phyloP scores from a whole-genome alignment of 768 basidiomycete species.

The Collybia sp. region DNA sequence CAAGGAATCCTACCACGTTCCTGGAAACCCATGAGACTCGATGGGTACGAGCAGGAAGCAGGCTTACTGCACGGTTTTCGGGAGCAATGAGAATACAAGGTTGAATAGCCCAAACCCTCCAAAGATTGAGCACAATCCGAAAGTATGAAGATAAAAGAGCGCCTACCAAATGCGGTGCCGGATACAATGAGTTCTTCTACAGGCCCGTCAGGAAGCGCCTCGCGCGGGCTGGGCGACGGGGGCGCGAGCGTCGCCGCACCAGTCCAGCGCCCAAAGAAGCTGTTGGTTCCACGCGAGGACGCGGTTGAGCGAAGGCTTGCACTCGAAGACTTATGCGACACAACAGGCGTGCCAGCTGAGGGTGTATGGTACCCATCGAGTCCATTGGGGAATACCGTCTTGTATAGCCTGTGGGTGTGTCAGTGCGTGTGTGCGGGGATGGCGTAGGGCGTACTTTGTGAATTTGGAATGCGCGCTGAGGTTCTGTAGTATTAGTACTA shows the following conservation, averaged over 20 bases:
- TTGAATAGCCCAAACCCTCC: conserved; percentile 69
- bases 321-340: conserved; percentile 27
- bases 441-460: conserved; percentile 42
- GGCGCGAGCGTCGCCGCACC: conserved; percentile 10
- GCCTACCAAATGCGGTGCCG: conserved; percentile 72
- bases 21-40: conserved; percentile 26
- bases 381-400: conserved; percentile 60
- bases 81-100: conserved; percentile 72
- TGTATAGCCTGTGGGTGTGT: conserved; percentile 45
- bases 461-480: conserved; percentile 70
- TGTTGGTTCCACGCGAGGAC: conserved; percentile 14
- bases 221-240: conserved; percentile 3
- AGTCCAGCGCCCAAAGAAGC: conserved; percentile 33
- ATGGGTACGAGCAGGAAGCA: neutral
- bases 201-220: conserved; percentile 39
- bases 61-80: conserved; percentile 62
- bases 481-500: neutral
- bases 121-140: neutral
- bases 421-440: conserved; percentile 2
- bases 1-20: conserved; percentile 69
- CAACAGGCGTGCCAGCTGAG: conserved; percentile 19
- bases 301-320: conserved; percentile 16
- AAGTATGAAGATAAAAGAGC: conserved; percentile 12
- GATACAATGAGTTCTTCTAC: conserved; percentile 71
- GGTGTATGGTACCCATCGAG: conserved; percentile 40